phyloP scores from a whole-genome alignment of 2,329 filamentous ascomycete genomes.

The Thielaviopsis euricoi region DNA sequence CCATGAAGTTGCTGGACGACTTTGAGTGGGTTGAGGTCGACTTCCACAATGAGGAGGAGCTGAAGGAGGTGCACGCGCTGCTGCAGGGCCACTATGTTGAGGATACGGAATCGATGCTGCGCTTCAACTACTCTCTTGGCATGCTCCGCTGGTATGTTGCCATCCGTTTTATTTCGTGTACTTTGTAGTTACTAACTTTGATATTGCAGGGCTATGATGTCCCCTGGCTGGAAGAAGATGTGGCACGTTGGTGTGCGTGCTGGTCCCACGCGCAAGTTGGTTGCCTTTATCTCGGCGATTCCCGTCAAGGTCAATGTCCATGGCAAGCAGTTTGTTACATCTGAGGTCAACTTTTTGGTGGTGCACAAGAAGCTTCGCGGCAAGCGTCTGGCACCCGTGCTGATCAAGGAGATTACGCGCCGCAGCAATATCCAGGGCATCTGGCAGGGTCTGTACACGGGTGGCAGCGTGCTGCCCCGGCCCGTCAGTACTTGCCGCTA shows the following conservation, averaged over 20 bases:
- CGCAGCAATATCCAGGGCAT: constrained; percentile 73
- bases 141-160: constrained; percentile 71
- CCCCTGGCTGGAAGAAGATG: constrained; percentile 81
- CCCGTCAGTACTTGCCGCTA: constrained; percentile 89
- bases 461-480: constrained; percentile 75
- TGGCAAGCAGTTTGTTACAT: constrained; percentile 55
- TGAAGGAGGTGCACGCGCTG: constrained; percentile 83
- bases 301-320: constrained; percentile 72
- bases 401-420: constrained; percentile 96
- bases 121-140: constrained; percentile 83
- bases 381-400: constrained; percentile 79
- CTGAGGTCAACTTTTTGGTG: constrained; percentile 96
- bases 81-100: constrained; percentile 92
- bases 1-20: constrained; percentile 56
- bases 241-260: constrained; percentile 94
- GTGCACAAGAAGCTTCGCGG: constrained; percentile 94
- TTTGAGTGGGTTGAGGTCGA: constrained; percentile 95
- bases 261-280: constrained; percentile 65
- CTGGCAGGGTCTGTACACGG: constrained; percentile 94
- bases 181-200: not conserved
- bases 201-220: constrained; percentile 62
- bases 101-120: constrained; percentile 91
- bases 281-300: constrained; percentile 91
- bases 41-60: constrained; percentile 56
- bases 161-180: not conserved